phyloP scores from a whole-genome alignment of 83 land plant species.

The Thuja plicata region DNA sequence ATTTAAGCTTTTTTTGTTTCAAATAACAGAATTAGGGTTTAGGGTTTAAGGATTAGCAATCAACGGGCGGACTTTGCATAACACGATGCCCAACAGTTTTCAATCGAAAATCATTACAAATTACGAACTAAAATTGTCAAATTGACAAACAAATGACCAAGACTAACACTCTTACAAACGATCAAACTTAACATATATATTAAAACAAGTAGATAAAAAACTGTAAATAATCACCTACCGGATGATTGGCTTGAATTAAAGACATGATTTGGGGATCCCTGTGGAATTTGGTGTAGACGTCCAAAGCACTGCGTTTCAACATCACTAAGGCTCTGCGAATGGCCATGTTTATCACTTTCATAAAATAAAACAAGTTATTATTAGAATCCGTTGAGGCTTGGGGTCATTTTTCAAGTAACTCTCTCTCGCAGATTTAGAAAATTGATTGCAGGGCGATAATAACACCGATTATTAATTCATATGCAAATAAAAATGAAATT shows the following conservation, averaged over 20 bases:
- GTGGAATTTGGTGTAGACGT: slow-evolving; percentile 10
- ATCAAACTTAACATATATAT: neutral
- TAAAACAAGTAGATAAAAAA: neutral
- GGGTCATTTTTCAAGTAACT: neutral
- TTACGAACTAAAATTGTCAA: neutral
- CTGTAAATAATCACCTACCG: neutral
- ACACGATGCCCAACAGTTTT: neutral
- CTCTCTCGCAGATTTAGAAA: neutral
- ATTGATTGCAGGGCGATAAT: too few relatives aligned
- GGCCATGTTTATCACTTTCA: neutral
- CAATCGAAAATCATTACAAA: neutral
- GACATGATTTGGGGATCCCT: slow-evolving; percentile 3
- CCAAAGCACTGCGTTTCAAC: slow-evolving; percentile 9
- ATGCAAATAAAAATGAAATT: too few relatives aligned
- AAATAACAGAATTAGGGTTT: neutral
- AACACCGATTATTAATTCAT: too few relatives aligned
- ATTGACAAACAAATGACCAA: neutral
- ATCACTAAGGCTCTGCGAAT: slow-evolving; percentile 11
- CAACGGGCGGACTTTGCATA: neutral
- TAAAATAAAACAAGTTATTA: neutral
- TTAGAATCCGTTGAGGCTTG: neutral
- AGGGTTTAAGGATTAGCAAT: neutral
- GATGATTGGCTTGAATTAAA: neutral
- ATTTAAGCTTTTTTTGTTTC: neutral
- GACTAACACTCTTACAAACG: neutral